phyloP scores from a whole-genome alignment of 2,329 filamentous ascomycete species.

The Colletotrichum abscissum region DNA sequence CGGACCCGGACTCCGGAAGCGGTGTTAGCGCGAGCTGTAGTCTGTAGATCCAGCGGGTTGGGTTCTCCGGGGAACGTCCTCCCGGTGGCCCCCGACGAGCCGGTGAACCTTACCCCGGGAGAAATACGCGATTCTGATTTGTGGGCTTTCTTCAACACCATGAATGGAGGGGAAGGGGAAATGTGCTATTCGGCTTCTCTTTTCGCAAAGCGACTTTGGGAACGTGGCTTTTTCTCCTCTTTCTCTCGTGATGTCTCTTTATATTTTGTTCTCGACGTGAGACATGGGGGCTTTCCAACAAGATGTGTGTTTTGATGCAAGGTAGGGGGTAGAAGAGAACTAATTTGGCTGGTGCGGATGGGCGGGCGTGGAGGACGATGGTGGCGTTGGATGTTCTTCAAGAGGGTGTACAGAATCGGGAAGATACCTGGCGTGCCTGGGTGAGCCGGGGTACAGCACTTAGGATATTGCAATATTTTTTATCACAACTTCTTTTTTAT shows the following conservation, averaged over 20 bases:
- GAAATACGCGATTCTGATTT: not conserved
- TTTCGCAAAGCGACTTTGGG: not conserved
- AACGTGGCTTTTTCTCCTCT: not conserved
- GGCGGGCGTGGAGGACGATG: not conserved
- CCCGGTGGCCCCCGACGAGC: slow-evolving; percentile 18
- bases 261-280: not conserved
- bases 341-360: not conserved
- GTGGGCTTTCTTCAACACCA: not conserved
- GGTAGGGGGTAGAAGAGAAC: not conserved
- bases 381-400: not conserved
- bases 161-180: not conserved
- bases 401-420: not conserved
- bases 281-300: not conserved
- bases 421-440: not conserved
- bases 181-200: not conserved
- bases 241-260: too few species aligned
- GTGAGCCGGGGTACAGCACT: not conserved
- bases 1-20: slow-evolving; percentile 15
- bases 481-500: too few species aligned
- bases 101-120: not conserved
- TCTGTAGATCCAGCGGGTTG: slow-evolving; percentile 9
- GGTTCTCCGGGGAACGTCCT: not conserved
- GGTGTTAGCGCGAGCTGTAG: not conserved
- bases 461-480: not conserved
- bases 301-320: not conserved